Percentiles rank a stretch among this genome's conserved stretches.
phyloP scores from a whole-genome alignment of 1,284 basidiomycete species.

The Sanghuangporus baumii region DNA sequence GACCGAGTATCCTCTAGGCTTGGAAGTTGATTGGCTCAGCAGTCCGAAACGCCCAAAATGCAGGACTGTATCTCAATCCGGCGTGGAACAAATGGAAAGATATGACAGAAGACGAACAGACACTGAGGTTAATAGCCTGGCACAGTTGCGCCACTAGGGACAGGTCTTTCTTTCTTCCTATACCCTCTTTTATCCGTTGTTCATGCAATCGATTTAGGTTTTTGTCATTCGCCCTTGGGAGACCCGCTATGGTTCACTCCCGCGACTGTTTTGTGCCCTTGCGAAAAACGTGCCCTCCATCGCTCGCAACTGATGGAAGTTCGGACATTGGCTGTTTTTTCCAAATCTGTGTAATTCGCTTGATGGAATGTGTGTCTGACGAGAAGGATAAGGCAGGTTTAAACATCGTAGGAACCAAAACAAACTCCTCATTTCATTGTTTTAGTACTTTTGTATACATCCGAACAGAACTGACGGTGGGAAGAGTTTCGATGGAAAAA shows the following conservation, averaged over 20 bases:
- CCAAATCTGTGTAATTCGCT: conserved; percentile 32
- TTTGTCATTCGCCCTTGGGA: conserved; percentile 34
- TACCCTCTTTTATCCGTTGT: background rate
- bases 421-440: background rate
- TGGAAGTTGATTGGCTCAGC: conserved; percentile 46
- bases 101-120: conserved; percentile 36
- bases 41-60: conserved; percentile 39
- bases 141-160: conserved; percentile 7
- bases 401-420: too few relatives aligned
- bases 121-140: conserved; percentile 24
- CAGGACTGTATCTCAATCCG: conserved; percentile 48
- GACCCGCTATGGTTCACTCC: conserved; percentile 36
- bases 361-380: conserved; percentile 37
- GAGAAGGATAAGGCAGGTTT: conserved; percentile 34
- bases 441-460: conserved; percentile 11
- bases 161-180: background rate
- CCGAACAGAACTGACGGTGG: background rate
- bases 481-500: conserved; percentile 4
- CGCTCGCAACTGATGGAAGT: conserved; percentile 32
- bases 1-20: conserved; percentile 24
- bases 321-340: conserved; percentile 33
- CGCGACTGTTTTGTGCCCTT: conserved; percentile 12
- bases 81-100: conserved; percentile 42
- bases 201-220: conserved; percentile 4
- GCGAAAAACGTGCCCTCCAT: conserved; percentile 33